Conservation (phyloP, 2,329 filamentous ascomycete species). For the Trichoderma koningiopsis region DNA sequence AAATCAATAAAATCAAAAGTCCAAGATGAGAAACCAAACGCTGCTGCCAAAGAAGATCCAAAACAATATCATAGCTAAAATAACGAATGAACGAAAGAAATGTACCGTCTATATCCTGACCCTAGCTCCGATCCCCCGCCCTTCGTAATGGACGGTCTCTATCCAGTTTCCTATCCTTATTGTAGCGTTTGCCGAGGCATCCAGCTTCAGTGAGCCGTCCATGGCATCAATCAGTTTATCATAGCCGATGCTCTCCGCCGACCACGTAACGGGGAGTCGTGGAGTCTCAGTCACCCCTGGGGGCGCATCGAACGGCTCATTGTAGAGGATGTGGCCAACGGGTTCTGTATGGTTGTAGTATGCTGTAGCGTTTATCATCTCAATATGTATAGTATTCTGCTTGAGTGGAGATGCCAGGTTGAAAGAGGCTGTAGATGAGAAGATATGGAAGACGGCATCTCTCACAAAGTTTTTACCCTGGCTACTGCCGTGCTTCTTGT, state of each 20-base stretch:
- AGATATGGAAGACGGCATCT: slow-evolving; percentile 81
- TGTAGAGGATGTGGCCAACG: slow-evolving; percentile 76
- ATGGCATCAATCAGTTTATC: slow-evolving; percentile 78
- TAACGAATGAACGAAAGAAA: slow-evolving; percentile 6
- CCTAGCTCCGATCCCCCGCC: slow-evolving; percentile 69
- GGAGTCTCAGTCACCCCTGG: slow-evolving; percentile 75
- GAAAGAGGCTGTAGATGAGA: slow-evolving; percentile 85
- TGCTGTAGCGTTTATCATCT: slow-evolving; percentile 79
- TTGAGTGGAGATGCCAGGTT: slow-evolving; percentile 76
- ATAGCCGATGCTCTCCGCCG: slow-evolving; percentile 75
- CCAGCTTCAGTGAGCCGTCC: slow-evolving; percentile 76
- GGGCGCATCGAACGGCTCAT: slow-evolving; percentile 72
- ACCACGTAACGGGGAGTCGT: slow-evolving; percentile 79
- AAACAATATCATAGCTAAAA: background rate
- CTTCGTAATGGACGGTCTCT: slow-evolving; percentile 70
- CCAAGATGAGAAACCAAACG: background rate
- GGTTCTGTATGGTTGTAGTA: slow-evolving; percentile 79
- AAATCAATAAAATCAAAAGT: background rate
- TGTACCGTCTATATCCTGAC: slow-evolving; percentile 36
- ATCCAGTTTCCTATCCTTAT: slow-evolving; percentile 75
- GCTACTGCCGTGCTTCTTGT: slow-evolving; percentile 39
- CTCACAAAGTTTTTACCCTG: slow-evolving; percentile 70
- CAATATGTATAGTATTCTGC: slow-evolving; percentile 73
- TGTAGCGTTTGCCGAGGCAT: slow-evolving; percentile 74
- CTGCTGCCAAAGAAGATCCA: background rate